Conservation (phyloP, 768 basidiomycete species). For the Sporobolomyces pararoseus region DNA sequence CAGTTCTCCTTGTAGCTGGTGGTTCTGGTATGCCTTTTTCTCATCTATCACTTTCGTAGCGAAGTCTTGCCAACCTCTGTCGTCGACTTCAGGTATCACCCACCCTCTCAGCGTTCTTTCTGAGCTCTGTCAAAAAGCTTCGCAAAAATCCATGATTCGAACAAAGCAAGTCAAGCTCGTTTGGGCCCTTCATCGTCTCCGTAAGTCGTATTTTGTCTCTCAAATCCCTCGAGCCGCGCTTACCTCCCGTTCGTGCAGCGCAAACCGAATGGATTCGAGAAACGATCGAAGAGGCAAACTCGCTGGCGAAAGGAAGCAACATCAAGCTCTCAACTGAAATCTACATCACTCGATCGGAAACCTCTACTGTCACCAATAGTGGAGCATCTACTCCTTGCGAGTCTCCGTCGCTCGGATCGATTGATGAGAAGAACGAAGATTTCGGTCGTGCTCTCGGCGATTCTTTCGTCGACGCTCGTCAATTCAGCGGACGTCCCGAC, state of each 20-base stretch:
- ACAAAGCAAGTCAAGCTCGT: conserved; percentile 17
- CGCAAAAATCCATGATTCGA: background rate
- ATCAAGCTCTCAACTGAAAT: conserved; percentile 7
- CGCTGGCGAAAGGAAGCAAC: background rate
- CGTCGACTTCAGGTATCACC: conserved; percentile 22
- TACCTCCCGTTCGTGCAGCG: background rate
- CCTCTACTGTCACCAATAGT: background rate
- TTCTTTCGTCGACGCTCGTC: conserved; percentile 6
- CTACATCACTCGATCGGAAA: conserved; percentile 13
- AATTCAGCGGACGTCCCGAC: conserved; percentile 16
- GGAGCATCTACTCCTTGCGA: conserved; percentile 7
- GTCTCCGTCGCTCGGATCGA: background rate
- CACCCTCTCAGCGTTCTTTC: conserved; percentile 18
- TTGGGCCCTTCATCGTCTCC: conserved; percentile 24
- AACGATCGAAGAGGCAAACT: conserved; percentile 1
- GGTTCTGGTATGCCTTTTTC: conserved; percentile 17
- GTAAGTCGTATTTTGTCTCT: background rate
- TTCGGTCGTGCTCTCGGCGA: background rate
- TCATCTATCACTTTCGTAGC: too few relatives aligned
- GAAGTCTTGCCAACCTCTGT: background rate
- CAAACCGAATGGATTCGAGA: conserved; percentile 26
- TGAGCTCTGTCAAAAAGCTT: conserved; percentile 2
- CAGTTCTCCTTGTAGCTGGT: conserved; percentile 33
- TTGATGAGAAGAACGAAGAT: conserved; percentile 17
- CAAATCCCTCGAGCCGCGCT: background rate